These are phyloP conservation scores for Kluyveromyces sp. DNA, from an alignment of 1,139 yeast genomes.

Conservation along the genomic window DNA sequence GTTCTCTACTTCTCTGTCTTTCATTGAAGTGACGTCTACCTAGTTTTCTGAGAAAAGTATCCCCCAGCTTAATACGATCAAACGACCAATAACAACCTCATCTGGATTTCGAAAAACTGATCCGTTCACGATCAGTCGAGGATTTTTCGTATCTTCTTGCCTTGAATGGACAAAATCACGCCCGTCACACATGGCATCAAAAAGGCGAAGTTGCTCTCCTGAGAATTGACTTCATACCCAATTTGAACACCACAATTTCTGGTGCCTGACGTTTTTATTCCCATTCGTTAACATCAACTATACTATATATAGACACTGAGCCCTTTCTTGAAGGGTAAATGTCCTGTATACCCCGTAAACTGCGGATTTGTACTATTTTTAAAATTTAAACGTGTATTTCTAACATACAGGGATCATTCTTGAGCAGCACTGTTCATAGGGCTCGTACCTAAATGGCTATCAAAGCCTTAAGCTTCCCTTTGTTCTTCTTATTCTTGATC, in stretches of 20 bases:
- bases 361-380: neutral
- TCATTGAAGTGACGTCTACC: neutral
- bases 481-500: neutral
- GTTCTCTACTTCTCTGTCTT: neutral
- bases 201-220: too few relatives aligned
- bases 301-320: neutral
- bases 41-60: neutral
- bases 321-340: neutral
- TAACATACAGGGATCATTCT: neutral
- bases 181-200: too few relatives aligned
- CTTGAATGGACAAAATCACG: too few relatives aligned
- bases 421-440: too few relatives aligned
- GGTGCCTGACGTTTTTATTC: too few relatives aligned
- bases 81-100: neutral
- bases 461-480: neutral
- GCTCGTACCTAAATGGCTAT: too few relatives aligned
- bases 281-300: too few relatives aligned
- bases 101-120: too few relatives aligned
- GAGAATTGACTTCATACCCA: too few relatives aligned
- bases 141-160: too few relatives aligned
- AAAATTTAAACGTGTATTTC: neutral
- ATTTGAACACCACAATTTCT: too few relatives aligned
- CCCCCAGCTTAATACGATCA: neutral
- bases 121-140: too few relatives aligned
- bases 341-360: neutral